These are phyloP conservation scores for Miscanthus lutarioriparius DNA, from an alignment of 176 grass and related monocot genomes.

Conservation along the genomic window DNA sequence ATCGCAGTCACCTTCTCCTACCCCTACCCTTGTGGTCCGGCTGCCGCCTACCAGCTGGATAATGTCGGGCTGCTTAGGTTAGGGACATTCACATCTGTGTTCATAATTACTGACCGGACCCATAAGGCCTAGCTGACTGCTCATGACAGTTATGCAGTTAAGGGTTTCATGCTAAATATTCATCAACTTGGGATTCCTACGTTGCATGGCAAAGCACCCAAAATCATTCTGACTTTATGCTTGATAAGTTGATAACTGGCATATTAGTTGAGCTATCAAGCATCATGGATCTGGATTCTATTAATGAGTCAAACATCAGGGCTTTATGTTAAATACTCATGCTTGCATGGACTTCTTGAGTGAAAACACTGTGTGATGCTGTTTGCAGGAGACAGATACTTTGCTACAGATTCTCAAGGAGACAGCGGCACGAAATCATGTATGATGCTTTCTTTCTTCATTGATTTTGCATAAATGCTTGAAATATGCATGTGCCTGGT, in stretches of 20 bases:
- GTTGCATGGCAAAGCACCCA: background rate
- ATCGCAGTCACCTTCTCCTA: background rate
- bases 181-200: background rate
- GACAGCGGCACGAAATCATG: slow-evolving; percentile 52
- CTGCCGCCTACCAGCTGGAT: background rate
- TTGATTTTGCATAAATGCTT: background rate
- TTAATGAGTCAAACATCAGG: slow-evolving; percentile 6
- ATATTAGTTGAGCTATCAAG: background rate
- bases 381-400: slow-evolving; percentile 74
- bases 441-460: slow-evolving; percentile 28
- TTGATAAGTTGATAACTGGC: background rate
- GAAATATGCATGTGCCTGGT: slow-evolving; percentile 16
- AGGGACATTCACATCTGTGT: background rate
- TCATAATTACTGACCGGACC: background rate
- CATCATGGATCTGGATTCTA: slow-evolving; percentile 15
- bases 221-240: slow-evolving; percentile 2
- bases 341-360: slow-evolving; percentile 26
- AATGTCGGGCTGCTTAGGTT: background rate
- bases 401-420: slow-evolving; percentile 75
- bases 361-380: slow-evolving; percentile 39
- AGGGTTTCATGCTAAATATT: slow-evolving; percentile 17
- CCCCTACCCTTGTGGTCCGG: background rate
- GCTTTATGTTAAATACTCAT: background rate
- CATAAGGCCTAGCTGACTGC: background rate
- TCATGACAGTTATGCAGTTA: background rate